phyloP scores from a whole-genome alignment of 495 filamentous ascomycete genomes.

The Polyplosphaeria fusca region DNA sequence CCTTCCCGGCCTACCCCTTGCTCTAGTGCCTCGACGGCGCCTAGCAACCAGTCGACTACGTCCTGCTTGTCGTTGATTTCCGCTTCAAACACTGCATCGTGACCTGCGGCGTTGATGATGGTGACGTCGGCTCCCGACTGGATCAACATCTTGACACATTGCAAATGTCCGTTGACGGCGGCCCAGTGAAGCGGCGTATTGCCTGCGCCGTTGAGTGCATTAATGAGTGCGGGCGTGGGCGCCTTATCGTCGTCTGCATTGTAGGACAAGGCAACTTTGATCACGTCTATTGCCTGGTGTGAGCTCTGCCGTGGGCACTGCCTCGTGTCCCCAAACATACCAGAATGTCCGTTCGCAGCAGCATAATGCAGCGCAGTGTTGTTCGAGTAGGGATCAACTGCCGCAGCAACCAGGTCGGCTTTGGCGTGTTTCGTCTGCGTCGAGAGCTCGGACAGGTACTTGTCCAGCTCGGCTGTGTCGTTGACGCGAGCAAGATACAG shows the following conservation, averaged over 20 bases:
- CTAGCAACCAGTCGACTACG: constrained; percentile 64
- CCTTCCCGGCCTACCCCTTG: constrained; percentile 41
- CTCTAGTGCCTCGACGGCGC: constrained; percentile 54
- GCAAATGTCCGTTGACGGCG: constrained; percentile 79
- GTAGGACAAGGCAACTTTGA: constrained; percentile 38
- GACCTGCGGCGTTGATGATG: constrained; percentile 73
- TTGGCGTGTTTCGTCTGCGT: constrained; percentile 52
- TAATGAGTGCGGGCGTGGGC: constrained; percentile 47
- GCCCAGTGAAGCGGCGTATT: constrained; percentile 95
- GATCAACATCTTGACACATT: constrained; percentile 70
- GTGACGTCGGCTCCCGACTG: constrained; percentile 70
- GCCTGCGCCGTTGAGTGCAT: constrained; percentile 70
- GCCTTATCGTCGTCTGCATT: constrained; percentile 26
- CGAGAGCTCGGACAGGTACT: constrained; percentile 56
- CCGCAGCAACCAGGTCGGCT: constrained; percentile 58
- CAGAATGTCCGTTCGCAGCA: constrained; percentile 78
- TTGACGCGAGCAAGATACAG: constrained; percentile 77
- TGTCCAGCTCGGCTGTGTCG: constrained; percentile 66
- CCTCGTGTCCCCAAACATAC: constrained; percentile 55
- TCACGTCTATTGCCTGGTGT: constrained; percentile 10
- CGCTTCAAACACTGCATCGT: constrained; percentile 82
- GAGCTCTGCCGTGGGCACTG: constrained; percentile 6
- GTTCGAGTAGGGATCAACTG: constrained; percentile 65
- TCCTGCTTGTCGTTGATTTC: constrained; percentile 66
- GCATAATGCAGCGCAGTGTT: constrained; percentile 83